Percentiles rank a stretch among this genome's conserved stretches.
These are phyloP conservation scores for Penstemon davidsonii DNA, from an alignment of 257 asterid genomes.

Conservation along the genomic window DNA sequence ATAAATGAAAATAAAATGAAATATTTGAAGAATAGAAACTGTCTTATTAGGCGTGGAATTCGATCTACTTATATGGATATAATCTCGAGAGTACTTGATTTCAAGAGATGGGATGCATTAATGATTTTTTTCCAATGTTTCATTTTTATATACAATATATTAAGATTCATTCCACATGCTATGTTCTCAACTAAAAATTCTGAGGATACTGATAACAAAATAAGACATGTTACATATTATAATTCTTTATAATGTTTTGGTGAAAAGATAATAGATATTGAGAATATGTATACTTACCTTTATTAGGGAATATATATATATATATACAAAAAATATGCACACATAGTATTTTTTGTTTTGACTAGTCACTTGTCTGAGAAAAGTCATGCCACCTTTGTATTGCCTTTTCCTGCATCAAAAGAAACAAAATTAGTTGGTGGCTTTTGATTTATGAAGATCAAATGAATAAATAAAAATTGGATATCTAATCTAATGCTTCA, in stretches of 20 bases:
- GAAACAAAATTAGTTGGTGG: constrained; percentile 49
- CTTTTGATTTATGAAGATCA: constrained; percentile 39
- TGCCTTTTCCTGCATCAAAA: constrained; percentile 65
- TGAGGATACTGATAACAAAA: neutral
- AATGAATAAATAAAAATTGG: neutral
- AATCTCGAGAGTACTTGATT: neutral
- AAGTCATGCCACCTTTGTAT: constrained; percentile 45
- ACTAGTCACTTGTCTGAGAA: constrained; percentile 33
- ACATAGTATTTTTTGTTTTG: constrained; percentile 33
- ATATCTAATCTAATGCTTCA: constrained; percentile 30
- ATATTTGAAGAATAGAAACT: neutral
- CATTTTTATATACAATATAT: too few species aligned
- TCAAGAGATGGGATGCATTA: too few species aligned
- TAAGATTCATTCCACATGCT: constrained; percentile 1
- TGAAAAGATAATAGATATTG: neutral
- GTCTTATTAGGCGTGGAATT: constrained; percentile 18
- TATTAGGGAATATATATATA: too few species aligned
- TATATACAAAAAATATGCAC: constrained; percentile 29
- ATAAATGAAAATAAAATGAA: too few species aligned
- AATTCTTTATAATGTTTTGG: constrained; percentile 5
- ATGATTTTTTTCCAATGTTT: too few species aligned
- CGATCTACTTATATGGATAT: neutral
- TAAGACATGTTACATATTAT: neutral
- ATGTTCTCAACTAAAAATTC: neutral
- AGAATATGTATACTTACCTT: too few species aligned